phyloP scores from a whole-genome alignment of 2,329 filamentous ascomycete species.

The Pyricularia pennisetigena region DNA sequence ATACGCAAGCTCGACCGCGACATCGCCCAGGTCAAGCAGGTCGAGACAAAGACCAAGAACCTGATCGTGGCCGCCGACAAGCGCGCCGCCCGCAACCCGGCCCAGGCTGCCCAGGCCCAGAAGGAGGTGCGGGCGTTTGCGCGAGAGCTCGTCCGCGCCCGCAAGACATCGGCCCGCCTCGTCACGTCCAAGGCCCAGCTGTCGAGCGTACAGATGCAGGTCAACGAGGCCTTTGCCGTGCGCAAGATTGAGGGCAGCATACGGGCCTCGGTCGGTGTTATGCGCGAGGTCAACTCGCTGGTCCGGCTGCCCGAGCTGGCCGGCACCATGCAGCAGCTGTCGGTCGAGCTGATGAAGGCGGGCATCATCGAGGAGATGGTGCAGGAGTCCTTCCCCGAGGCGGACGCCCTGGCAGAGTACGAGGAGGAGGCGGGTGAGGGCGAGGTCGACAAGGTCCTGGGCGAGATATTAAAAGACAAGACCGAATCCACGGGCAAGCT shows the following conservation, averaged over 20 bases:
- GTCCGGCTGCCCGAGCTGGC: conserved; percentile 79
- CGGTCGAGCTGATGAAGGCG: conserved; percentile 81
- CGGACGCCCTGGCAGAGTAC: conserved; percentile 56
- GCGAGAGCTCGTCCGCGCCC: conserved; percentile 72
- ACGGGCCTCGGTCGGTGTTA: conserved; percentile 76
- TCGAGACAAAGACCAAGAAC: conserved; percentile 76
- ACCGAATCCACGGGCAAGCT: conserved; percentile 54
- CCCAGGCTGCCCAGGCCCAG: conserved; percentile 67
- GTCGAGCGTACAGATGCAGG: conserved; percentile 90
- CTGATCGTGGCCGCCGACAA: conserved; percentile 76
- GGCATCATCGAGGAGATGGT: conserved; percentile 98
- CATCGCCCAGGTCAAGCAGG: conserved; percentile 65
- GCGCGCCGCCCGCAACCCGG: conserved; percentile 70
- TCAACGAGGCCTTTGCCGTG: conserved; percentile 91
- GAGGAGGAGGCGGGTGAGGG: conserved; percentile 63
- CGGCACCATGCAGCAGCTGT: conserved; percentile 80
- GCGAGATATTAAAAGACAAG: conserved; percentile 79
- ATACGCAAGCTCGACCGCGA: conserved; percentile 92
- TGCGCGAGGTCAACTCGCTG: conserved; percentile 91
- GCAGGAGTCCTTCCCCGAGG: conserved; percentile 69
- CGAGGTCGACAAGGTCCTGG: conserved; percentile 88
- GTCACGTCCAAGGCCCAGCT: conserved; percentile 87
- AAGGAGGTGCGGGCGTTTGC: conserved; percentile 83
- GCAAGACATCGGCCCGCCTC: conserved; percentile 64
- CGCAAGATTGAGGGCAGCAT: conserved; percentile 94